A percentile compares a stretch with the other conserved stretches of the same genome.
Evolutionary conservation across 2,329 filamentous ascomycete genomes (phyloP).

Genomic region (Rutstroemia sp.): DNA sequence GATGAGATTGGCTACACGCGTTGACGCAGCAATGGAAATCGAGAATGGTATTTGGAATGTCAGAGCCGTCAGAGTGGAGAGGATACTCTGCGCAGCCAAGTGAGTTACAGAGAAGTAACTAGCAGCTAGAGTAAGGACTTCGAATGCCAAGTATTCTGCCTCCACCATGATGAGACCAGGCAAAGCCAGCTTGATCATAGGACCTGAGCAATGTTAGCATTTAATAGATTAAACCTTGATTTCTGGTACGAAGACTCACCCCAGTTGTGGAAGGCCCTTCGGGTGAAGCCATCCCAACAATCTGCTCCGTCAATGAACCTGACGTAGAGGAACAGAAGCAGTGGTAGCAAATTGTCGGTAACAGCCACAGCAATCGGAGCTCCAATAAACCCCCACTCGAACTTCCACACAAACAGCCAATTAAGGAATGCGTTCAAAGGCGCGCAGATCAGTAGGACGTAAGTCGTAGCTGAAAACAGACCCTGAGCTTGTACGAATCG

Average conservation of each 20-base stretch:
- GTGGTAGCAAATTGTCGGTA: constrained; percentile 66
- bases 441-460: constrained; percentile 67
- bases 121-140: constrained; percentile 77
- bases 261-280: constrained; percentile 66
- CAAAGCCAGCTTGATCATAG: constrained; percentile 81
- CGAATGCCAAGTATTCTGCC: constrained; percentile 89
- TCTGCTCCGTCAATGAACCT: constrained; percentile 62
- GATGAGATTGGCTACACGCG: constrained; percentile 85
- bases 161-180: constrained; percentile 92
- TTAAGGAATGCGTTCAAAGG: constrained; percentile 73
- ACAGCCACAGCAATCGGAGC: constrained; percentile 72
- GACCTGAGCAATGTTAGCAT: constrained; percentile 32
- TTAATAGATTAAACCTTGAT: neutral
- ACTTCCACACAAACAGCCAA: constrained; percentile 70
- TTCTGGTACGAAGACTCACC: constrained; percentile 21
- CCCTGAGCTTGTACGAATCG: constrained; percentile 79
- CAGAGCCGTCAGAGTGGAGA: constrained; percentile 69
- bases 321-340: constrained; percentile 69
- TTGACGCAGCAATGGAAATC: constrained; percentile 79
- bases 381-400: constrained; percentile 65
- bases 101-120: constrained; percentile 72
- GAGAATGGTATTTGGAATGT: constrained; percentile 92
- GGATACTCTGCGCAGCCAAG: constrained; percentile 80
- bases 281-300: constrained; percentile 77
- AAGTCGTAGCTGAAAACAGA: constrained; percentile 71